phyloP scores from a whole-genome alignment of 1,284 basidiomycete species.

The Tilletia setariae region DNA sequence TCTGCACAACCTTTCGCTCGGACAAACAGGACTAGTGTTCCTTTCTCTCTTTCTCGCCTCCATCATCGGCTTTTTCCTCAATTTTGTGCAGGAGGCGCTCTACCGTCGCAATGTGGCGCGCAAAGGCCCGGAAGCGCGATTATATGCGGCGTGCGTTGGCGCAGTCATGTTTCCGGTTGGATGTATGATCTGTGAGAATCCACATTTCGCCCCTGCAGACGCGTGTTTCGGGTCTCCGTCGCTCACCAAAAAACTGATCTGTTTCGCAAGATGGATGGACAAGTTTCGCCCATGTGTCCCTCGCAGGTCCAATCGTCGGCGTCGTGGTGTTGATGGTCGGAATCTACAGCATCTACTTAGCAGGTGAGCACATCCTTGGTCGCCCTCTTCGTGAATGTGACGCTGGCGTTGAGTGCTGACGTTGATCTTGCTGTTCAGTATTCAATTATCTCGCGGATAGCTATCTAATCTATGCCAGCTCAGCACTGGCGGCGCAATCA shows the following conservation, averaged over 20 bases:
- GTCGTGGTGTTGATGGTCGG: constrained; percentile 31
- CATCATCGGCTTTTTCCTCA: constrained; percentile 66
- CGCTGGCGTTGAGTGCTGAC: background rate
- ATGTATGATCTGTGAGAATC: constrained; percentile 43
- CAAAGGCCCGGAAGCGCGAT: constrained; percentile 56
- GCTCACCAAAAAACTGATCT: background rate
- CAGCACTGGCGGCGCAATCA: constrained; percentile 40
- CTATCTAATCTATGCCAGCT: constrained; percentile 52
- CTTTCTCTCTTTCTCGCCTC: constrained; percentile 38
- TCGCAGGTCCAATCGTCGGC: constrained; percentile 27
- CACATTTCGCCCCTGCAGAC: no score
- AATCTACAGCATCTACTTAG: constrained; percentile 19
- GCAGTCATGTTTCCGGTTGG: constrained; percentile 37
- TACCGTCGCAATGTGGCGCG: constrained; percentile 25
- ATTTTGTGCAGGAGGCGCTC: constrained; percentile 55
- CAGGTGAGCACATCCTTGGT: no score
- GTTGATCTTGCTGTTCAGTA: constrained; percentile 3
- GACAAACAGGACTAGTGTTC: constrained; percentile 34
- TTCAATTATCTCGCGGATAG: constrained; percentile 36
- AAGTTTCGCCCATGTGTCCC: background rate
- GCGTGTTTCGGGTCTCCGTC: no score
- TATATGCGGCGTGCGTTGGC: constrained; percentile 51
- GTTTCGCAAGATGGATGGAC: constrained; percentile 12
- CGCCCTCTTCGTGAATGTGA: background rate
- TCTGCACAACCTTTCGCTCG: constrained; percentile 33